Evolutionary conservation across 2,329 filamentous ascomycete genomes (phyloP).

Genomic region (Nigrograna mackinnonii): DNA sequence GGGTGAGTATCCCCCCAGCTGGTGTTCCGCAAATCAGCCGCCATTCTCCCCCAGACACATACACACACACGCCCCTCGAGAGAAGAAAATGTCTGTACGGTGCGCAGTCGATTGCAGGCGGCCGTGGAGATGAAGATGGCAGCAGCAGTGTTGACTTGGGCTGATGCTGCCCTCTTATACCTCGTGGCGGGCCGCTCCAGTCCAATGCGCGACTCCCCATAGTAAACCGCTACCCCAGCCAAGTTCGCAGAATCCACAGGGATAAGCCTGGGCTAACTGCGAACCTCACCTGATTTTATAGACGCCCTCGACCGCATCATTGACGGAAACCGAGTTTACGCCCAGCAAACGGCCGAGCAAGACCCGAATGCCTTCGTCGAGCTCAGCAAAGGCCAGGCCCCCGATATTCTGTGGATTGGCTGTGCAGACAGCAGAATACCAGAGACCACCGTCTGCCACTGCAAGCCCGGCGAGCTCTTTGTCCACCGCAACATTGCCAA

Average conservation of each 20-base stretch:
- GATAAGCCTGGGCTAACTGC: slow-evolving; percentile 18
- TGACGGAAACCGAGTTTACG: slow-evolving; percentile 72
- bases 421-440: slow-evolving; percentile 86
- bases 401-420: slow-evolving; percentile 77
- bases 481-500: slow-evolving; percentile 92
- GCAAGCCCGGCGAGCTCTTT: slow-evolving; percentile 83
- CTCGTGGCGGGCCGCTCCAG: too few species aligned
- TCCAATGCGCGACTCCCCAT: too few species aligned
- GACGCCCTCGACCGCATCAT: slow-evolving; percentile 67
- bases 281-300: slow-evolving; percentile 33
- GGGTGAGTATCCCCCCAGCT: too few species aligned
- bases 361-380: slow-evolving; percentile 73
- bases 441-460: slow-evolving; percentile 78
- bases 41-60: too few species aligned
- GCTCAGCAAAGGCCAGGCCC: slow-evolving; percentile 68
- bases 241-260: slow-evolving; percentile 6
- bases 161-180: too few species aligned
- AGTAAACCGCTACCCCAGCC: too few species aligned
- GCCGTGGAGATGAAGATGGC: too few species aligned
- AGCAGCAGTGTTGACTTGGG: too few species aligned
- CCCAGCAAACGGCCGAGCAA: slow-evolving; percentile 63
- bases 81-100: too few species aligned
- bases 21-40: too few species aligned
- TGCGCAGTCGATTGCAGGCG: too few species aligned
- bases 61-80: too few species aligned